Evolutionary conservation across 768 basidiomycete genomes (phyloP).

Genomic region (Podaxis sp.): DNA sequence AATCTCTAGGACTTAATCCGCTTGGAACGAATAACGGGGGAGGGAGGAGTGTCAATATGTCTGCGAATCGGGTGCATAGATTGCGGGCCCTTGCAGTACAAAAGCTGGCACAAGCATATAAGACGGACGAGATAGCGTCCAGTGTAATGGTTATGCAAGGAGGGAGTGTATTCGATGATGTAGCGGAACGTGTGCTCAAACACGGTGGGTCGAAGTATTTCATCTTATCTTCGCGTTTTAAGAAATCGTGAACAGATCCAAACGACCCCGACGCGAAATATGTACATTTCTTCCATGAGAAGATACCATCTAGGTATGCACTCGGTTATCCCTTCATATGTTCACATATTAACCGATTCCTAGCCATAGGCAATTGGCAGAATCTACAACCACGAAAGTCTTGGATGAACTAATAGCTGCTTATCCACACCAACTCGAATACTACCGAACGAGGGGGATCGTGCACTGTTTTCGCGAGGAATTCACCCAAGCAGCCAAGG

Average conservation of each 20-base stretch:
- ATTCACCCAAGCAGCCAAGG: constrained; percentile 68
- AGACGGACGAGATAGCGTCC: constrained; percentile 86
- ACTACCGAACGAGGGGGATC: constrained; percentile 86
- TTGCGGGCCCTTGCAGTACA: constrained; percentile 81
- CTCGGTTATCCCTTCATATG: neutral
- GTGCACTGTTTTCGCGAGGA: constrained; percentile 90
- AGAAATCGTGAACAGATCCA: constrained; percentile 51
- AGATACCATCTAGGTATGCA: constrained; percentile 85
- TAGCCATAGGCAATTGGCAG: constrained; percentile 70
- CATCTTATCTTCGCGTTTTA: neutral
- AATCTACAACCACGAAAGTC: constrained; percentile 76
- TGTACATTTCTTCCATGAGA: constrained; percentile 93
- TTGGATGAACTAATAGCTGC: constrained; percentile 76
- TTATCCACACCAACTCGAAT: constrained; percentile 78
- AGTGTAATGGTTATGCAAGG: constrained; percentile 97
- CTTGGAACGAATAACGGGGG: constrained; percentile 47
- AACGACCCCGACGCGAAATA: constrained; percentile 79
- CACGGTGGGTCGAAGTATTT: constrained; percentile 33
- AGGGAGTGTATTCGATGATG: constrained; percentile 87
- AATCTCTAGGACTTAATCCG: constrained; percentile 63
- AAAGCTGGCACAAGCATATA: constrained; percentile 84
- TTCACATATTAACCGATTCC: constrained; percentile 14
- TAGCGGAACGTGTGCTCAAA: constrained; percentile 85
- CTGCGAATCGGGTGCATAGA: constrained; percentile 79
- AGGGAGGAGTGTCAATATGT: constrained; percentile 81